Percentiles rank a stretch among this genome's conserved stretches.
Conservation (phyloP, 73 alveolate species). For the Paramecium sonneborni region DNA sequence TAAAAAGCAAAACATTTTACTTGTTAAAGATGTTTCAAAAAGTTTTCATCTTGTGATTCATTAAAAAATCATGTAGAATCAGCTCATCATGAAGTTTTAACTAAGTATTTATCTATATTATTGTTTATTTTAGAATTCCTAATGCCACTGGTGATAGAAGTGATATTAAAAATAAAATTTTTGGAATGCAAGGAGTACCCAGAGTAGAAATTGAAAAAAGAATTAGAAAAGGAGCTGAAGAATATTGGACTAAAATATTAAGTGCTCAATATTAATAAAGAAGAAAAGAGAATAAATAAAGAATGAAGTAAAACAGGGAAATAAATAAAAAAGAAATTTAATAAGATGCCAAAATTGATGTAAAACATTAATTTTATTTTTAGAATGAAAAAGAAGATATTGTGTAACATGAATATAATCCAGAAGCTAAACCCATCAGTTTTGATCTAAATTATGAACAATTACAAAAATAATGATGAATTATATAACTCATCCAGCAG, state of each 20-base stretch:
- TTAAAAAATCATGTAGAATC: slow-evolving; percentile 83
- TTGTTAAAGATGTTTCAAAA: slow-evolving; percentile 91
- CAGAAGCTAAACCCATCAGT: slow-evolving; percentile 3
- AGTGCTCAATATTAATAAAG: slow-evolving; percentile 56
- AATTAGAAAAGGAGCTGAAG: slow-evolving; percentile 66
- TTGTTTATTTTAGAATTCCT: slow-evolving; percentile 86
- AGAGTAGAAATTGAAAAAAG: slow-evolving; percentile 91
- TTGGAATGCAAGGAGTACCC: slow-evolving; percentile 99
- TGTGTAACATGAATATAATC: background rate
- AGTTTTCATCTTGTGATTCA: slow-evolving; percentile 97
- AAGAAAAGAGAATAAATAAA: slow-evolving; percentile 56
- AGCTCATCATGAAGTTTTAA: slow-evolving; percentile 58
- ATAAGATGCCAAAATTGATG: background rate
- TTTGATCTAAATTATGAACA: background rate
- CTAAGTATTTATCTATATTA: background rate
- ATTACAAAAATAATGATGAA: background rate
- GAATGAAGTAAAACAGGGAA: slow-evolving; percentile 57
- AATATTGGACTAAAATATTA: slow-evolving; percentile 65
- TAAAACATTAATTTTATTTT: background rate
- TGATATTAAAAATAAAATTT: slow-evolving; percentile 92
- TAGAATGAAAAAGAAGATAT: background rate
- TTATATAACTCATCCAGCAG: background rate
- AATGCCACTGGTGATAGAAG: slow-evolving; percentile 98
- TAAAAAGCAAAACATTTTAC: slow-evolving; percentile 98
- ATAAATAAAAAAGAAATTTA: background rate